phyloP scores from a whole-genome alignment of 441 rosid genomes.

The Populus hybrid region DNA sequence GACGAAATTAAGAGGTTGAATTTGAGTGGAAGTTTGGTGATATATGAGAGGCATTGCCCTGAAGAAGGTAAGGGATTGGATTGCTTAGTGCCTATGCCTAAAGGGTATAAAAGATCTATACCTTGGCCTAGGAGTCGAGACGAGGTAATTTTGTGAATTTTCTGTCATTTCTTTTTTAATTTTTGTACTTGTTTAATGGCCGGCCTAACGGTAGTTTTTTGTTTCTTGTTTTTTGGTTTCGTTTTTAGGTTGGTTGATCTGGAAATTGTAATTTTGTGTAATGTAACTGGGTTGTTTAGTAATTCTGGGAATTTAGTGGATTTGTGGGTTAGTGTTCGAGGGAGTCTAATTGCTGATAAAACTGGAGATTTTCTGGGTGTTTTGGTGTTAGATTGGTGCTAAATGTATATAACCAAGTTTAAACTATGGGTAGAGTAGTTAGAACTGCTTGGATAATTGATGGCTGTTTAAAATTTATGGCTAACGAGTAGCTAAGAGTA shows the following conservation, averaged over 20 bases:
- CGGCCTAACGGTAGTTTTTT: not conserved
- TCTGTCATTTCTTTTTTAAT: not conserved
- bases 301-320: not conserved
- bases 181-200: not conserved
- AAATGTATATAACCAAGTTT: not conserved
- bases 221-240: not conserved
- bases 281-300: not conserved
- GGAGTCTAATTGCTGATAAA: not conserved
- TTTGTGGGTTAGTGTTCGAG: not conserved
- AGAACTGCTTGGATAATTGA: not conserved
- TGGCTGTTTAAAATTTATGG: not conserved
- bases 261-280: not conserved
- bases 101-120: constrained; percentile 55
- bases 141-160: constrained; percentile 43
- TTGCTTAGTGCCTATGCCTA: constrained; percentile 73
- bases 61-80: constrained; percentile 44
- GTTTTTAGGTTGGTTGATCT: not conserved
- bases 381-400: not conserved
- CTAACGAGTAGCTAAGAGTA: not conserved
- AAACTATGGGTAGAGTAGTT: not conserved
- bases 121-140: constrained; percentile 93
- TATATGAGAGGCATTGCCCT: constrained; percentile 79
- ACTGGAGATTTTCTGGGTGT: not conserved
- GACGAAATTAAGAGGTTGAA: constrained; percentile 58
- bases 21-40: constrained; percentile 53